Evolutionary conservation across 805 yeast species (phyloP).

Genomic region (Metahyphopichia silvanorum): DNA sequence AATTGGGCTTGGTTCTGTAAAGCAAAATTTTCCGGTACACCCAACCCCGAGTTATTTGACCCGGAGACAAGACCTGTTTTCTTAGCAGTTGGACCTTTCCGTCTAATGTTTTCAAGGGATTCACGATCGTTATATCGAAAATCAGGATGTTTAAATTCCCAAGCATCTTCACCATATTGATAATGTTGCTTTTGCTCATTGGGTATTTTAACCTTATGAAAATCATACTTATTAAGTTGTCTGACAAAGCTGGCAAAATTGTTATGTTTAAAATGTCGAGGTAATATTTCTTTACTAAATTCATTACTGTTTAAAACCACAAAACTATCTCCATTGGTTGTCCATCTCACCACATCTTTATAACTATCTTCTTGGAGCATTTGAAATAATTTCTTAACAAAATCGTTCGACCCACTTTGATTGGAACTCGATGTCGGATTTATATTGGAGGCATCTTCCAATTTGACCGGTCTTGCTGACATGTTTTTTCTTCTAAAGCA

Average conservation of each 20-base stretch:
- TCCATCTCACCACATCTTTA: constrained; percentile 79
- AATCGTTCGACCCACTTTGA: constrained; percentile 63
- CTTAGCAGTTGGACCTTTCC: constrained; percentile 68
- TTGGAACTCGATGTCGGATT: constrained; percentile 23
- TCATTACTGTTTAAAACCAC: constrained; percentile 87
- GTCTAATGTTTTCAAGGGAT: constrained; percentile 81
- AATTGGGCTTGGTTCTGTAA: constrained; percentile 10
- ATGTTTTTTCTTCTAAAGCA: not conserved
- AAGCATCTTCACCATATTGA: constrained; percentile 72
- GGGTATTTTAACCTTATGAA: constrained; percentile 86
- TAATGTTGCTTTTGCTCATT: constrained; percentile 52
- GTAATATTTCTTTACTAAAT: constrained; percentile 83
- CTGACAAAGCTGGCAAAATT: constrained; percentile 95
- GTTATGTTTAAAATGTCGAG: constrained; percentile 91
- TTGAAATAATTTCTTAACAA: constrained; percentile 72
- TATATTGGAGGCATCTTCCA: constrained; percentile 1
- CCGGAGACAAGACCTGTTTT: constrained; percentile 19
- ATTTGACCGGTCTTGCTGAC: too few species aligned
- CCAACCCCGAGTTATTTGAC: constrained; percentile 16
- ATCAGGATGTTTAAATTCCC: constrained; percentile 95
- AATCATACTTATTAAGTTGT: constrained; percentile 94
- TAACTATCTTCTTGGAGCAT: constrained; percentile 85
- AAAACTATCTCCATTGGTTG: constrained; percentile 78
- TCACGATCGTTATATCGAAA: constrained; percentile 73
- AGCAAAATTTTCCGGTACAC: constrained; percentile 3